Evolutionary conservation across 2,329 filamentous ascomycete species (phyloP), one percentile per base, ranked within the genome.

Genomic region (Ophiocordyceps camponoti-saundersi): DNA sequence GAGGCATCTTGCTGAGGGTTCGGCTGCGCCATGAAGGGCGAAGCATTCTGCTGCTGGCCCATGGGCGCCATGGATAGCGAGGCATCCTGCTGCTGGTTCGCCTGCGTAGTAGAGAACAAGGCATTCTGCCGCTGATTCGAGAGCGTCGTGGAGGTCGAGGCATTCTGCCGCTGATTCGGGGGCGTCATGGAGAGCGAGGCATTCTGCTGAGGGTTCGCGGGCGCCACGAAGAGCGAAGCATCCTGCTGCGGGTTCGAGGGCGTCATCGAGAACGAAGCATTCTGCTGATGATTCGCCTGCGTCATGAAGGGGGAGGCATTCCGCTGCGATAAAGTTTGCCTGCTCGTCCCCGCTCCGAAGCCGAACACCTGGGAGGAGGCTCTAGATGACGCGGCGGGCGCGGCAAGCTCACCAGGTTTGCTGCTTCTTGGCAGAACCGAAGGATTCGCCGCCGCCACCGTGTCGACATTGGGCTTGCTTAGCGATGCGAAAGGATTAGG

Each of bases 401-500:
- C 34, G n/a, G 36, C n/a, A 29, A 16, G 23, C 42, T 18, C 42
- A 15, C 23, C 18, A 11, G 42, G 13, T 18, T 44, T 42, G 12
- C 23, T 30, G 6, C 13, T 23, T 8, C 29, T 16, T 11, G 36
- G n/a, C 36, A 11, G 10, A 18, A 40, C n/a, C 21, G 47, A 34
- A 20, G 49, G 20, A 18, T 48, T 18, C 21, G 36, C 12, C 12
- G n/a, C 15, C n/a, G 32, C 32, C 32, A 13, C 32, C 32, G 16
- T 13, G 10, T 13, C 32, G 16, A 13, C 32, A 34, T 34, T 13
- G 13, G 32, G 36, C 36, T 20, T 11, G 36, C 4, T 18, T 3
- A 40, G n/a, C 26, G 51, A 44, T n/a, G 54, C 42, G 18, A 61
- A 60, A 13, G 56, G 52, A 36, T 50, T 57, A 41, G 50, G 48